Evolutionary conservation across 2,329 filamentous ascomycete species (phyloP).

Genomic region (Scytalidium lignicola): DNA sequence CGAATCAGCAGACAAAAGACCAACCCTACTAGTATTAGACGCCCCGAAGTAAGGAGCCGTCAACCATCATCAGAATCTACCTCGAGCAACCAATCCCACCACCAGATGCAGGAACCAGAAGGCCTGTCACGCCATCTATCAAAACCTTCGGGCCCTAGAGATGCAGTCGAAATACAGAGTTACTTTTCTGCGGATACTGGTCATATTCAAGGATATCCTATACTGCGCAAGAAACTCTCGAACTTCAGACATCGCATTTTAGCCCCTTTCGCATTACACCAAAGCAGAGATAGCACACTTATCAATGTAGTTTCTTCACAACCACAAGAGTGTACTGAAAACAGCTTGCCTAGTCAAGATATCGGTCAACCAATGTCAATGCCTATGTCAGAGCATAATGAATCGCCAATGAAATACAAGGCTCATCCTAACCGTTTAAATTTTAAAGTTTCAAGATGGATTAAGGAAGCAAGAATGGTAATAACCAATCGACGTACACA

Average conservation of each 20-base stretch:
- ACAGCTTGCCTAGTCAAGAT: too few species aligned
- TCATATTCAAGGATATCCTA: constrained; percentile 13
- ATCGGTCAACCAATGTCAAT: not conserved
- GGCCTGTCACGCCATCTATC: not conserved
- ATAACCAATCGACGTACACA: constrained; percentile 6
- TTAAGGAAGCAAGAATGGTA: constrained; percentile 19
- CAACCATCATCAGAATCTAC: not conserved
- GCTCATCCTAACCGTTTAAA: constrained; percentile 6
- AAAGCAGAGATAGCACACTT: not conserved
- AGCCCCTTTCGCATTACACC: constrained; percentile 14
- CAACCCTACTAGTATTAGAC: constrained; percentile 13
- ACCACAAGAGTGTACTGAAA: too few species aligned
- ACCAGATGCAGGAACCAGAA: not conserved
- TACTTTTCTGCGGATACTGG: constrained; percentile 35
- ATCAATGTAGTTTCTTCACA: too few species aligned
- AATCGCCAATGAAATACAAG: not conserved
- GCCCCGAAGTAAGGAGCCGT: constrained; percentile 7
- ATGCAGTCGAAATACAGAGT: constrained; percentile 23
- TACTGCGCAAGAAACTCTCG: constrained; percentile 21
- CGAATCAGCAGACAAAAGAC: not conserved
- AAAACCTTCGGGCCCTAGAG: not conserved
- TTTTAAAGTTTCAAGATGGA: constrained; percentile 20
- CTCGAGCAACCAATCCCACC: not conserved
- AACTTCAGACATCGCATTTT: constrained; percentile 21
- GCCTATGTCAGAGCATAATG: not conserved